Conservation (phyloP, 2,329 filamentous ascomycete genomes). For the Nothophaeocryptopus gaeumannii region DNA sequence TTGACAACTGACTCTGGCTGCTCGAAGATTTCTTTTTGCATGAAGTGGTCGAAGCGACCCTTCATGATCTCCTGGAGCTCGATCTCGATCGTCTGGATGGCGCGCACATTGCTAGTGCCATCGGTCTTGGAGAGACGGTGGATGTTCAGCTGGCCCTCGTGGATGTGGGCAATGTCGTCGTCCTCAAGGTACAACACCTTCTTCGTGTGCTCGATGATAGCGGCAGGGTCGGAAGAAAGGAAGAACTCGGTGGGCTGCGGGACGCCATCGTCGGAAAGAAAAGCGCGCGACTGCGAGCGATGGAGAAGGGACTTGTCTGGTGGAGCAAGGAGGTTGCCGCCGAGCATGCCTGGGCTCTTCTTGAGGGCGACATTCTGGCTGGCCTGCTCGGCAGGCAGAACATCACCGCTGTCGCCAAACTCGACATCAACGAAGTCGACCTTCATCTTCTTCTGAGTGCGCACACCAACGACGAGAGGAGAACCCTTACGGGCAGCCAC, state of each 20-base stretch:
- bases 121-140: slow-evolving; percentile 97
- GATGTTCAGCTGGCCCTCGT: slow-evolving; percentile 98
- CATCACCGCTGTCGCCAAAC: slow-evolving; percentile 79
- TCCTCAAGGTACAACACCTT: slow-evolving; percentile 99
- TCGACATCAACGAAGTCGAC: slow-evolving; percentile 99
- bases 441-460: slow-evolving; percentile 99
- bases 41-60: slow-evolving; percentile 99
- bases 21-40: slow-evolving; percentile 99
- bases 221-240: slow-evolving; percentile 95
- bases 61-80: slow-evolving; percentile 99
- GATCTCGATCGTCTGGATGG: slow-evolving; percentile 97
- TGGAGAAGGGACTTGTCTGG: slow-evolving; percentile 97
- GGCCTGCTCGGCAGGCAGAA: slow-evolving; percentile 87
- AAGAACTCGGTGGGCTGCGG: slow-evolving; percentile 99
- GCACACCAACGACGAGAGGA: slow-evolving; percentile 92
- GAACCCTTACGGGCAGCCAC: slow-evolving; percentile 98
- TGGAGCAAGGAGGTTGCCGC: slow-evolving; percentile 71
- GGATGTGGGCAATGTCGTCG: slow-evolving; percentile 98
- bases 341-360: slow-evolving; percentile 63
- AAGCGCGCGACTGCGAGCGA: slow-evolving; percentile 96
- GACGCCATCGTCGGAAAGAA: slow-evolving; percentile 97
- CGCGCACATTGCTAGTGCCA: slow-evolving; percentile 94
- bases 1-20: slow-evolving; percentile 99
- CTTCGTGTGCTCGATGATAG: slow-evolving; percentile 99
- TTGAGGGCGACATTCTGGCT: slow-evolving; percentile 96